Evolutionary conservation across 306 rosid species (phyloP), one percentile per base, ranked within the genome.

Genomic region (Glycyrrhiza uralensis): DNA sequence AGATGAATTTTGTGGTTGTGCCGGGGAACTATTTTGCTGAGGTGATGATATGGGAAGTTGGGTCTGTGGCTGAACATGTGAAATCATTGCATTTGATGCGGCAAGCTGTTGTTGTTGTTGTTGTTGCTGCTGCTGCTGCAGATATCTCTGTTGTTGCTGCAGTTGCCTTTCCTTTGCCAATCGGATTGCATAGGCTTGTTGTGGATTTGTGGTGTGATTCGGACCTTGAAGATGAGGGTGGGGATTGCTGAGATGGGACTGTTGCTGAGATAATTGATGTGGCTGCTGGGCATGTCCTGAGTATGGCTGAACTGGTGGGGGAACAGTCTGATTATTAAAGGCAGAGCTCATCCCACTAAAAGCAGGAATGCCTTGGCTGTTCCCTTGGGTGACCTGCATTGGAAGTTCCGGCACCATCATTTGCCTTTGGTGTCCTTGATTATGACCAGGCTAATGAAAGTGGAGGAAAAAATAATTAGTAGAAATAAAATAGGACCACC

Each of bases 351-450:
- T 74, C 80, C 93, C 96, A 89, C 85, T 86, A 62, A 86, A 91
- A 66, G 92, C 87, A 47, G 91, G 74, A 77, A 83, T 63, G 39
- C 93, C 88, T 85, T 88, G 94, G 74, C 84, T 81, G 85, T 74
- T 91, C 79, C 90, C 97, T 62, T 87, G 94, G 4, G 86, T 72
- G 52, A 45, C 96, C 85, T 86, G 99, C 88, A 89, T 82, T 36
- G 79, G 91, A 73, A 78, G 90, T 81, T 95, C 97, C 0, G 96
- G 92, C 80, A 76, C 88, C 89, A 85, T 78, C 82, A 85, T 82
- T 82, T 88, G 96, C 88, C 93, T 88, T 80, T 88, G 97, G 80
- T 92, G 95, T 76, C 90, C 97, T 24, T 78, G 85, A 79, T 83
- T 92, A 69, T 87, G 97, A 54, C 88, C 97, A 80, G 96, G 93